Percentiles rank a stretch among this genome's conserved stretches.
Evolutionary conservation across 1,284 basidiomycete genomes (phyloP).

Genomic region (Violaceomyces palustris): DNA sequence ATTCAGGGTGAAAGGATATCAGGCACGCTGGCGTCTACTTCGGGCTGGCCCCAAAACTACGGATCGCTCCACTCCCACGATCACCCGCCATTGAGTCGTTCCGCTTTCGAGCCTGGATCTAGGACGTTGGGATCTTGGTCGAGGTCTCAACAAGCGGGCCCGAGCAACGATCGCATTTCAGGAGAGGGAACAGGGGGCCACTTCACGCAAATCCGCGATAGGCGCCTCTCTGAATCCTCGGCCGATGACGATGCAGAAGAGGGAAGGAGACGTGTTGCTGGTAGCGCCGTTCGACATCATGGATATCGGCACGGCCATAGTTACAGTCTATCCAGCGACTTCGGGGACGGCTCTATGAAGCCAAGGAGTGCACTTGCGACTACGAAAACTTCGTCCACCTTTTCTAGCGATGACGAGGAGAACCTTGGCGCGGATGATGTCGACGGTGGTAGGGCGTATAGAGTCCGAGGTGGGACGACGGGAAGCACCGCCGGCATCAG

Average conservation of each 20-base stretch:
- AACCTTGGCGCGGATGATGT: no score
- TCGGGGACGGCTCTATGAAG: conserved; percentile 1
- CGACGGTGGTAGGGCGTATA: no score
- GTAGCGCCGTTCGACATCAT: no score
- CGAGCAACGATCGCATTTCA: conserved; percentile 3
- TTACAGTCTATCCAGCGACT: neutral
- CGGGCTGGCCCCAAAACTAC: neutral
- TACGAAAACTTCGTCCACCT: neutral
- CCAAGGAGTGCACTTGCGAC: neutral
- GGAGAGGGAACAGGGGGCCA: conserved; percentile 1
- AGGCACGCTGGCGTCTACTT: neutral
- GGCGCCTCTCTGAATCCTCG: conserved; percentile 17
- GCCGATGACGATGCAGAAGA: conserved; percentile 13
- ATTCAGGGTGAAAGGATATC: neutral
- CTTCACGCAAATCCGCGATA: conserved; percentile 22
- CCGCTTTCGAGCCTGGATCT: conserved; percentile 32
- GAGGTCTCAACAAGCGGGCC: conserved; percentile 16
- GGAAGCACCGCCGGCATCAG: no score
- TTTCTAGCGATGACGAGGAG: neutral
- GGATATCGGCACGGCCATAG: conserved; percentile 3
- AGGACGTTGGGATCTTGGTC: conserved; percentile 31
- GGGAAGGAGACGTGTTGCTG: conserved; percentile 19
- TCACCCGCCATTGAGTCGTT: conserved; percentile 28
- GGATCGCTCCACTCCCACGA: conserved; percentile 1
- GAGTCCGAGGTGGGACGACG: no score